phyloP scores from a whole-genome alignment of 1,284 basidiomycete genomes.

The Tausonia pullulans region DNA sequence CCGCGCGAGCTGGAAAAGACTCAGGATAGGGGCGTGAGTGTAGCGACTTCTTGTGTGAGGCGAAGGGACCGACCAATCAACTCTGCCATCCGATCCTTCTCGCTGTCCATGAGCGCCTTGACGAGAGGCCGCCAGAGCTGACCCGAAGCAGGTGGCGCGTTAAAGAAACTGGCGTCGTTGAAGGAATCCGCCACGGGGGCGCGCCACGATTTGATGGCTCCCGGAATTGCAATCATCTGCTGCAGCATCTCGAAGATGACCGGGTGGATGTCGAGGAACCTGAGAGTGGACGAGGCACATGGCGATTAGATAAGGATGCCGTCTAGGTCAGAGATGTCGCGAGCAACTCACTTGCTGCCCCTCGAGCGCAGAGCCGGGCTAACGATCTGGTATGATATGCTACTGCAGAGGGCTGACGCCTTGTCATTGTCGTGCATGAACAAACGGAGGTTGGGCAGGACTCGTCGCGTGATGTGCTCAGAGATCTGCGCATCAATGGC shows the following conservation, averaged over 20 bases:
- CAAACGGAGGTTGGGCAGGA: conserved; percentile 64
- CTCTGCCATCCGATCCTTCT: conserved; percentile 77
- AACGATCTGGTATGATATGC: conserved; percentile 76
- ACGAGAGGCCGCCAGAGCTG: conserved; percentile 67
- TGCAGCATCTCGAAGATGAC: conserved; percentile 55
- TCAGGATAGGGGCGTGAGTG: neutral
- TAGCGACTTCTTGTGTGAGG: neutral
- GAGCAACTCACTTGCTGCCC: neutral
- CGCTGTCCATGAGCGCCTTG: conserved; percentile 66
- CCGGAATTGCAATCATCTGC: conserved; percentile 68
- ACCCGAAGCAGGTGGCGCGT: conserved; percentile 47
- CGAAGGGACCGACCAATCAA: conserved; percentile 50
- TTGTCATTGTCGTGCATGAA: conserved; percentile 80
- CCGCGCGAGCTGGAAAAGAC: conserved; percentile 54
- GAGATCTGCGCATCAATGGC: conserved; percentile 43
- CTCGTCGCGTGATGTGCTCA: conserved; percentile 55
- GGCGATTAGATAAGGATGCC: neutral
- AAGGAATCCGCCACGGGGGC: conserved; percentile 67
- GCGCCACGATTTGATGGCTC: conserved; percentile 76
- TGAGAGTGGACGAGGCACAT: neutral
- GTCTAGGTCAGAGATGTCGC: neutral
- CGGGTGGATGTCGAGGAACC: conserved; percentile 33
- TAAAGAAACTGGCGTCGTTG: conserved; percentile 79
- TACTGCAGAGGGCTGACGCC: conserved; percentile 61
- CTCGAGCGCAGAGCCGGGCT: conserved; percentile 50